Conservation (phyloP, 495 filamentous ascomycete species). For the Glonium stellatum region DNA sequence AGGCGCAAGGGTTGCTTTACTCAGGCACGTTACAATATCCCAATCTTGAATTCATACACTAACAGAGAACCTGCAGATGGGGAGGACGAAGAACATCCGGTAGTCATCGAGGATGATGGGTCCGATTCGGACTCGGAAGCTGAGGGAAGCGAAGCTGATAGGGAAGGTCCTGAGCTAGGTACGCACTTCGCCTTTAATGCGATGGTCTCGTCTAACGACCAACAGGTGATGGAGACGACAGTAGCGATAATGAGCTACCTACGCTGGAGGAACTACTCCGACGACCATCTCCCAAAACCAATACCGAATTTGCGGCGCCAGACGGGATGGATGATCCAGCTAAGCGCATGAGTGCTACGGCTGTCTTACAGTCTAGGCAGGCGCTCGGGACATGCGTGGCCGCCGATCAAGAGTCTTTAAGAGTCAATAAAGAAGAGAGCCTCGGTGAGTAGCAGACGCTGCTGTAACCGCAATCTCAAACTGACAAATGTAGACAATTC, state of each 20-base stretch:
- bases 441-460: neutral
- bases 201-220: neutral
- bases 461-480: neutral
- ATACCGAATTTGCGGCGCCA: too few relatives aligned
- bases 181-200: constrained; percentile 2
- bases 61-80: neutral
- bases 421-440: neutral
- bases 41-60: too few relatives aligned
- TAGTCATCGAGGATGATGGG: neutral
- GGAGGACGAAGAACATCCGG: neutral
- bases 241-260: neutral
- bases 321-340: too few relatives aligned
- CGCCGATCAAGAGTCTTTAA: neutral
- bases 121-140: neutral
- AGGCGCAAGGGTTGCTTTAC: neutral
- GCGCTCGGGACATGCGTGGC: neutral
- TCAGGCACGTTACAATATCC: neutral
- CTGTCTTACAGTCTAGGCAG: neutral
- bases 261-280: neutral
- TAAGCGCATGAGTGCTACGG: too few relatives aligned
- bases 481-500: neutral
- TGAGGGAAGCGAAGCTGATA: neutral
- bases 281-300: neutral
- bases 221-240: constrained; percentile 1
- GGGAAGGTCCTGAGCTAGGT: constrained; percentile 1